Percentiles rank a stretch among this genome's conserved stretches.
Evolutionary conservation across 2,329 filamentous ascomycete species (phyloP).

Genomic region (Ophiostoma australiae): DNA sequence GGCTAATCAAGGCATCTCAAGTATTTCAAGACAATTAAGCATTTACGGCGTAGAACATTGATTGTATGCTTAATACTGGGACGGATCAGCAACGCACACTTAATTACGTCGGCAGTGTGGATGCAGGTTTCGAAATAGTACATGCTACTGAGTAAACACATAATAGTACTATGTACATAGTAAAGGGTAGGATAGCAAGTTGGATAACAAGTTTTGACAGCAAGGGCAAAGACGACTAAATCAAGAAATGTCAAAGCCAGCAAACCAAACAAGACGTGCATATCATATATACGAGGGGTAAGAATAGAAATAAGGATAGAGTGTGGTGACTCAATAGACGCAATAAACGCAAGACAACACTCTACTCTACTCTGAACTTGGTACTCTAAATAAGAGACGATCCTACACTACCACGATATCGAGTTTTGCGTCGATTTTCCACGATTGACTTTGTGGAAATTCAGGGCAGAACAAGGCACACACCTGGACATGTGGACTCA

Average conservation of each 20-base stretch:
- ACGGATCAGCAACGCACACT: background rate
- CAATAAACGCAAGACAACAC: slow-evolving; percentile 3
- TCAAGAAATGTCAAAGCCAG: background rate
- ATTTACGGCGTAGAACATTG: background rate
- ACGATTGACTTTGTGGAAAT: background rate
- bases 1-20: background rate
- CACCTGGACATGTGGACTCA: background rate
- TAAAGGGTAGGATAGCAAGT: background rate
- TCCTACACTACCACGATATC: background rate
- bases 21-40: too few relatives aligned
- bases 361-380: too few relatives aligned
- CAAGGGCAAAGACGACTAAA: background rate
- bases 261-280: background rate
- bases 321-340: background rate
- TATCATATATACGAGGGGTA: background rate
- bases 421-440: background rate
- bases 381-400: background rate
- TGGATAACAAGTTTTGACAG: background rate
- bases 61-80: background rate
- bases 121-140: background rate
- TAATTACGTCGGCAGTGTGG: background rate
- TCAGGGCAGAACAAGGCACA: background rate
- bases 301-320: background rate
- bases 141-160: too few relatives aligned
- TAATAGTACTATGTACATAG: too few relatives aligned